A percentile compares a stretch with the other conserved stretches of the same genome.
Conservation (phyloP, 2,329 filamentous ascomycete species). For the Hypoxylon sp. region DNA sequence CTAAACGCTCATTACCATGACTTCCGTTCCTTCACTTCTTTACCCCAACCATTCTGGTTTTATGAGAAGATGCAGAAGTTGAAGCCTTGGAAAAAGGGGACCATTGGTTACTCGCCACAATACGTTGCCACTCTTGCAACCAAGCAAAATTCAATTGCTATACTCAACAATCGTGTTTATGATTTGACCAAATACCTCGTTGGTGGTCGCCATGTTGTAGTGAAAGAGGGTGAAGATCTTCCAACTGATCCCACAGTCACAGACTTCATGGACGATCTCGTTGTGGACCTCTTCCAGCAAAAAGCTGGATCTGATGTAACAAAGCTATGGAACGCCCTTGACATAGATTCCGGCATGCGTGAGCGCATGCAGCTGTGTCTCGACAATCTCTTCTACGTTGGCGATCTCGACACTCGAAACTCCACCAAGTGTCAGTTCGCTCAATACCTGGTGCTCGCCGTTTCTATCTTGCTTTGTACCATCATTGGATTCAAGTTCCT, state of each 20-base stretch:
- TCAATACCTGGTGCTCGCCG: slow-evolving; percentile 87
- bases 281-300: slow-evolving; percentile 83
- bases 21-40: slow-evolving; percentile 87
- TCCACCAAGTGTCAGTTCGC: slow-evolving; percentile 89
- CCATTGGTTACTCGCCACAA: slow-evolving; percentile 83
- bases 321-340: slow-evolving; percentile 83
- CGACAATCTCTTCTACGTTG: slow-evolving; percentile 95
- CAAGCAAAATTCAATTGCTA: slow-evolving; percentile 78
- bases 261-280: slow-evolving; percentile 84
- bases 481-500: slow-evolving; percentile 97
- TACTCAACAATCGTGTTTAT: slow-evolving; percentile 85
- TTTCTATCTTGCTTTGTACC: slow-evolving; percentile 83
- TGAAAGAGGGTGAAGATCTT: slow-evolving; percentile 66
- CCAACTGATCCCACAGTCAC: slow-evolving; percentile 66
- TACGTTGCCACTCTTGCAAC: slow-evolving; percentile 80
- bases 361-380: slow-evolving; percentile 84
- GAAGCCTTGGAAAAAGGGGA: slow-evolving; percentile 86
- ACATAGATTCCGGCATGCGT: slow-evolving; percentile 70
- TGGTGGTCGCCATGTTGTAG: slow-evolving; percentile 78
- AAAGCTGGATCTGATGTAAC: slow-evolving; percentile 85
- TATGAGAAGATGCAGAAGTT: slow-evolving; percentile 87
- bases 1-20: slow-evolving; percentile 88
- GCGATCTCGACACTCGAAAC: slow-evolving; percentile 90
- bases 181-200: slow-evolving; percentile 87
- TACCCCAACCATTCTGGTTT: slow-evolving; percentile 92